These are phyloP conservation scores for Cercospora citrullina DNA, from an alignment of 2,329 filamentous ascomycete species.

Conservation along the genomic window DNA sequence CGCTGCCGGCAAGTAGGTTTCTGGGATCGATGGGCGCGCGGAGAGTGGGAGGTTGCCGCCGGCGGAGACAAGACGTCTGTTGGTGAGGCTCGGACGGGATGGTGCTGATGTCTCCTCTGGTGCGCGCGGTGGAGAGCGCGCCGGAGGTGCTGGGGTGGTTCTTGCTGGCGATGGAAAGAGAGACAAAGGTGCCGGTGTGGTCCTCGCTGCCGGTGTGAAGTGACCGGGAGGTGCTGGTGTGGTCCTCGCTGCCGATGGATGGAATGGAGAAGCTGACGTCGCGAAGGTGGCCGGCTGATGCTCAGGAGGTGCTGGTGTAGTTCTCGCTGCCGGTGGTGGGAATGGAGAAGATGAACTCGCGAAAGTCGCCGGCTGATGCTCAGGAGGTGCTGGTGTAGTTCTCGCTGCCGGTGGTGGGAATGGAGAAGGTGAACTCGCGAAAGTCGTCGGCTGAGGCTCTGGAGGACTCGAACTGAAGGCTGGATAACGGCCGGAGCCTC, in stretches of 20 bases:
- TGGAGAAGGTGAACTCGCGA: neutral
- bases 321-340: neutral
- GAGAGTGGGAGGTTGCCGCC: conserved; percentile 3
- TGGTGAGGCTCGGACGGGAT: neutral
- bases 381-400: neutral
- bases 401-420: neutral
- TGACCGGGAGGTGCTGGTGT: neutral
- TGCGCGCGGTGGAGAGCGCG: neutral
- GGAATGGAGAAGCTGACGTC: neutral
- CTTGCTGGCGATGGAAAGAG: neutral
- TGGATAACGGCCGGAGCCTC: conserved; percentile 7
- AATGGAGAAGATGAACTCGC: neutral
- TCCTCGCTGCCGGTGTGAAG: neutral
- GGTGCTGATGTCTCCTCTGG: neutral
- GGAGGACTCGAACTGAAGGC: neutral
- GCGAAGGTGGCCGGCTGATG: neutral
- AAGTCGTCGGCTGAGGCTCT: neutral
- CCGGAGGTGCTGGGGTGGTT: neutral
- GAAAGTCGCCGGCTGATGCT: neutral
- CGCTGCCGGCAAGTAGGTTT: neutral
- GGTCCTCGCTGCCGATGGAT: neutral
- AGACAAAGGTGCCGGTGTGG: neutral
- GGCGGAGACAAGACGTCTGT: conserved; percentile 6
- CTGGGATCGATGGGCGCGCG: neutral
- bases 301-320: neutral